A percentile compares a stretch with the other conserved stretches of the same genome.
These are phyloP conservation scores for Metschnikowia sp. DNA, from an alignment of 805 yeast genomes.

Conservation along the genomic window DNA sequence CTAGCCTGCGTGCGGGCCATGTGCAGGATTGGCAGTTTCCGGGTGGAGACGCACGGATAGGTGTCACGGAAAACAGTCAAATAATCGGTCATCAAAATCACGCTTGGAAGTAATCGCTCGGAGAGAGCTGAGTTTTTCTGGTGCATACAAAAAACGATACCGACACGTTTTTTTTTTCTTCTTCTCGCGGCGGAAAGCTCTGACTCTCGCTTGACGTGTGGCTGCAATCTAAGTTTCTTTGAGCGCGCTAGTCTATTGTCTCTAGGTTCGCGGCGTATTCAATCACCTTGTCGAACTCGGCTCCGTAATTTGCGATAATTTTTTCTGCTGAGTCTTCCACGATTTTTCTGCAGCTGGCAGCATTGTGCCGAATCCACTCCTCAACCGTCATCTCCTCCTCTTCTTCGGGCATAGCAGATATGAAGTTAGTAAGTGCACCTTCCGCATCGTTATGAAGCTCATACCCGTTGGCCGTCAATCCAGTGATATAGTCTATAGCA, in stretches of 20 bases:
- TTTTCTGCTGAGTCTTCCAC: constrained; percentile 44
- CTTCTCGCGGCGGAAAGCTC: too few relatives aligned
- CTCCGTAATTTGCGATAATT: constrained; percentile 46
- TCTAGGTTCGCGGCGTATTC: constrained; percentile 31
- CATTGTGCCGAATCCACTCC: constrained; percentile 63
- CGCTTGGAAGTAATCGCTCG: too few relatives aligned
- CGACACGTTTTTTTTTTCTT: too few relatives aligned
- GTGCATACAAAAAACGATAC: too few relatives aligned
- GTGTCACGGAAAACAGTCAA: too few relatives aligned
- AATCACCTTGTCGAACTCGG: constrained; percentile 51
- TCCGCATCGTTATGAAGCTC: constrained; percentile 59
- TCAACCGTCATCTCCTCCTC: constrained; percentile 68
- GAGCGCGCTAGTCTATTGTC: constrained; percentile 12
- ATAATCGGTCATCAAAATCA: too few relatives aligned
- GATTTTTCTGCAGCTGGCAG: constrained; percentile 49
- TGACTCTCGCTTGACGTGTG: too few relatives aligned
- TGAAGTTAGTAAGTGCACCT: constrained; percentile 61
- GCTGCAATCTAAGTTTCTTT: too few relatives aligned
- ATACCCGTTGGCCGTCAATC: constrained; percentile 33
- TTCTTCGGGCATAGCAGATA: constrained; percentile 64
- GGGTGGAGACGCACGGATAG: too few relatives aligned
- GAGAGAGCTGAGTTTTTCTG: too few relatives aligned
- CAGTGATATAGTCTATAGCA: constrained; percentile 32
- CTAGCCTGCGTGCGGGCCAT: too few relatives aligned
- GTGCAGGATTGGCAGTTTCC: too few relatives aligned